phyloP scores from a whole-genome alignment of 2,329 filamentous ascomycete genomes.

The Fusarium nygamai region DNA sequence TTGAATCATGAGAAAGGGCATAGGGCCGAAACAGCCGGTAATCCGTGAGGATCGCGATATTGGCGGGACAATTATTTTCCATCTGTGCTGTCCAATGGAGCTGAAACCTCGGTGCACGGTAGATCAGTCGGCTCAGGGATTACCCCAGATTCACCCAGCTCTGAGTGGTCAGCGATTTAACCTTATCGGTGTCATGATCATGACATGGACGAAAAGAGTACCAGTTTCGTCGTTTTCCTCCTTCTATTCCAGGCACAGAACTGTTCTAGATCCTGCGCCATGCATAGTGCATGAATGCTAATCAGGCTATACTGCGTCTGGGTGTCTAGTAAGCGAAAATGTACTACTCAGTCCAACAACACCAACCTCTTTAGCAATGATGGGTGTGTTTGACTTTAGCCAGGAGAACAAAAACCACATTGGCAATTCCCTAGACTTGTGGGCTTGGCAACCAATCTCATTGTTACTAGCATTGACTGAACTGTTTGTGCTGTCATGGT shows the following conservation, averaged over 20 bases:
- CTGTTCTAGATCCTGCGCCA: constrained; percentile 22
- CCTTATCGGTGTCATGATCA: neutral
- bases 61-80: constrained; percentile 10
- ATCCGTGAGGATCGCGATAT: neutral
- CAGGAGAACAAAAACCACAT: neutral
- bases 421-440: neutral
- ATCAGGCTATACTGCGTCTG: neutral
- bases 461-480: neutral
- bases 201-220: neutral
- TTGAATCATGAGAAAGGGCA: neutral
- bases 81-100: neutral
- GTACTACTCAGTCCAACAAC: neutral
- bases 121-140: constrained; percentile 3
- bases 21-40: neutral
- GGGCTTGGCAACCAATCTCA: neutral
- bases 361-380: neutral
- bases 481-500: neutral
- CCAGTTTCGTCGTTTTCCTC: constrained; percentile 36
- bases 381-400: neutral
- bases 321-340: neutral
- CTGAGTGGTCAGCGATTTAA: neutral
- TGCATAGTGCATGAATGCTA: neutral
- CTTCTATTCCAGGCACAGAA: constrained; percentile 51
- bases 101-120: neutral
- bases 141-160: constrained; percentile 2